Conservation (phyloP, 1,139 yeast genomes). For the Candida frijolesensis region DNA sequence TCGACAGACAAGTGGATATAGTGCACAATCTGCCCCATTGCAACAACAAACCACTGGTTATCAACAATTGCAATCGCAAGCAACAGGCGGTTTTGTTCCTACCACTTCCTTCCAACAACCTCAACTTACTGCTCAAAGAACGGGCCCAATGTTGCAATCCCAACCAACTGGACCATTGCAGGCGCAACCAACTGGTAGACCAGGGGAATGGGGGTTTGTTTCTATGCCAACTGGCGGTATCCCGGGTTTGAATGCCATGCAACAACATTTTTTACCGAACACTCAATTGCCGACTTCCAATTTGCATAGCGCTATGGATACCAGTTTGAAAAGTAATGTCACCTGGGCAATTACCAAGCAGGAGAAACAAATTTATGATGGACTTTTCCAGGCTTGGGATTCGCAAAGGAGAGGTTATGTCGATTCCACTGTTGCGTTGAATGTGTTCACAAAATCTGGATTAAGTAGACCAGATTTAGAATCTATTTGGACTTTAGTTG, state of each 20-base stretch:
- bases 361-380: slow-evolving; percentile 85
- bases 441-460: slow-evolving; percentile 88
- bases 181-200: slow-evolving; percentile 68
- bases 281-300: slow-evolving; percentile 42
- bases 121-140: slow-evolving; percentile 29
- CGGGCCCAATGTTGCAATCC: slow-evolving; percentile 27
- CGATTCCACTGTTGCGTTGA: slow-evolving; percentile 81
- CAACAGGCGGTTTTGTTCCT: slow-evolving; percentile 34
- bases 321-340: slow-evolving; percentile 50
- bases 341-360: slow-evolving; percentile 82
- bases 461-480: slow-evolving; percentile 83
- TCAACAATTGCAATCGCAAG: slow-evolving; percentile 10
- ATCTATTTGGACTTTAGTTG: slow-evolving; percentile 84
- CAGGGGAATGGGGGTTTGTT: slow-evolving; percentile 84
- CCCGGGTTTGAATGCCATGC: slow-evolving; percentile 77
- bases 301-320: slow-evolving; percentile 56
- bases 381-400: slow-evolving; percentile 89
- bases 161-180: slow-evolving; percentile 36
- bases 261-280: slow-evolving; percentile 75
- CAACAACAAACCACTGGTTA: slow-evolving; percentile 25
- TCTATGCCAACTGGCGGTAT: slow-evolving; percentile 73
- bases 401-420: slow-evolving; percentile 64
- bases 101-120: slow-evolving; percentile 43
- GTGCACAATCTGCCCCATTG: neutral
- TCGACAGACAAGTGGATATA: slow-evolving; percentile 36